Percentiles rank a stretch among this genome's conserved stretches.
These are phyloP conservation scores for Cucurbita maxima DNA, from an alignment of 306 rosid species.

Conservation along the genomic window DNA sequence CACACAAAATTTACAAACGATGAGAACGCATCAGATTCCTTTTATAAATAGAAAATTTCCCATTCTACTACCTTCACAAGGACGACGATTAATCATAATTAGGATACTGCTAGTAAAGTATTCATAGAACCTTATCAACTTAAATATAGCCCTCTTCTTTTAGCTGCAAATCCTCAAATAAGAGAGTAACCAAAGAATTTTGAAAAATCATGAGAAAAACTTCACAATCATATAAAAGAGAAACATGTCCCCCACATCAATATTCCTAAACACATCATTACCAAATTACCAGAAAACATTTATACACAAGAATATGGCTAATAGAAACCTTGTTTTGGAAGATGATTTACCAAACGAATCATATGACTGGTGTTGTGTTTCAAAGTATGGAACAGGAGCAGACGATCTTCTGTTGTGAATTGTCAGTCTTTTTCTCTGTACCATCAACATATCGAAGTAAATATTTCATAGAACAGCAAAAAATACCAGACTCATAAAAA, in stretches of 20 bases:
- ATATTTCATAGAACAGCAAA: neutral
- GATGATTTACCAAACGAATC: slow-evolving; percentile 8
- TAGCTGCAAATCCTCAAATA: neutral
- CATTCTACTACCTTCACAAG: neutral
- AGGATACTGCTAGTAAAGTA: neutral
- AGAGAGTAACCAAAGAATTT: slow-evolving; percentile 2
- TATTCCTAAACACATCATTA: slow-evolving; percentile 6
- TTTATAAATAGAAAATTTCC: neutral
- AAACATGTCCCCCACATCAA: neutral
- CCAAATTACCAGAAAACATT: slow-evolving; percentile 1
- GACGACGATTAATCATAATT: neutral
- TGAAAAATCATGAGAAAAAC: neutral
- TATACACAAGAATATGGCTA: slow-evolving; percentile 4
- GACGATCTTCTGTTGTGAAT: slow-evolving; percentile 62
- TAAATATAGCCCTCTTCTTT: neutral
- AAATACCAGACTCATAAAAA: neutral
- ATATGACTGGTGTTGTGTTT: slow-evolving; percentile 14
- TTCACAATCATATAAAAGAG: slow-evolving; percentile 1
- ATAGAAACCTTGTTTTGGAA: neutral
- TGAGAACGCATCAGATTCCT: neutral
- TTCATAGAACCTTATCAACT: neutral
- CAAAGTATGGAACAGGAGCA: slow-evolving; percentile 86
- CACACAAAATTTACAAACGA: neutral
- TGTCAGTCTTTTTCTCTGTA: slow-evolving; percentile 74
- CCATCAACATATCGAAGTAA: neutral